Conservation (phyloP, 768 basidiomycete genomes). For the Leccinum variicolor region DNA sequence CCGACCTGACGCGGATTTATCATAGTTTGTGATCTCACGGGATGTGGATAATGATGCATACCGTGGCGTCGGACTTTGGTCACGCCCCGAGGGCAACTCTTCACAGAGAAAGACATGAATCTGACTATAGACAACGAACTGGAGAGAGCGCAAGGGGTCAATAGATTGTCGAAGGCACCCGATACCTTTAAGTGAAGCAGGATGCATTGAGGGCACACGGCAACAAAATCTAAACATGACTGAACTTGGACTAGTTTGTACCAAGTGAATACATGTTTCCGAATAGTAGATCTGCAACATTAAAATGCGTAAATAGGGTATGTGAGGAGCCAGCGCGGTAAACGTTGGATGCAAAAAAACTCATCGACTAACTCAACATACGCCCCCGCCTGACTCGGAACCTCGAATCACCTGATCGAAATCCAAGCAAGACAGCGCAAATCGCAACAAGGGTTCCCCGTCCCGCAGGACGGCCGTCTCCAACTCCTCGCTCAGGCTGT, state of each 20-base stretch:
- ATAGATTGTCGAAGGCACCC: conserved; percentile 62
- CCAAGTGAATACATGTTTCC: not conserved
- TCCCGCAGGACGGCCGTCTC: conserved; percentile 21
- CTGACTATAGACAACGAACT: conserved; percentile 60
- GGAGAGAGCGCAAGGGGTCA: conserved; percentile 74
- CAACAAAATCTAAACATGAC: conserved; percentile 54
- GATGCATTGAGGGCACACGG: conserved; percentile 42
- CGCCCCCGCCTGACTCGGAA: not conserved
- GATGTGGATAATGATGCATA: conserved; percentile 63
- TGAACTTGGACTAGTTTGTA: conserved; percentile 6
- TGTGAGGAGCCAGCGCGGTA: not conserved
- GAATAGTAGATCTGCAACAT: not conserved
- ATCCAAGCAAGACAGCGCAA: conserved; percentile 21
- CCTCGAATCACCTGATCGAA: conserved; percentile 17
- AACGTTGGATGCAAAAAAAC: conserved; percentile 2
- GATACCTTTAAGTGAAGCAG: conserved; percentile 31
- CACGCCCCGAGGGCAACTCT: conserved; percentile 82
- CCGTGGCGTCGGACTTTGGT: conserved; percentile 79
- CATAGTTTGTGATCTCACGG: not conserved
- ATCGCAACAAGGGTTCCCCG: conserved; percentile 15
- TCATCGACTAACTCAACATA: not conserved
- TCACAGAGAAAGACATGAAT: conserved; percentile 74
- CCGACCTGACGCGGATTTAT: conserved; percentile 25
- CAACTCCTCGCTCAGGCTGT: conserved; percentile 12
- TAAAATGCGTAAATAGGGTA: not conserved